A percentile compares a stretch with the other conserved stretches of the same genome.
Conservation (phyloP, 352 stramenopile species). For the Phytophthora parvispora region DNA sequence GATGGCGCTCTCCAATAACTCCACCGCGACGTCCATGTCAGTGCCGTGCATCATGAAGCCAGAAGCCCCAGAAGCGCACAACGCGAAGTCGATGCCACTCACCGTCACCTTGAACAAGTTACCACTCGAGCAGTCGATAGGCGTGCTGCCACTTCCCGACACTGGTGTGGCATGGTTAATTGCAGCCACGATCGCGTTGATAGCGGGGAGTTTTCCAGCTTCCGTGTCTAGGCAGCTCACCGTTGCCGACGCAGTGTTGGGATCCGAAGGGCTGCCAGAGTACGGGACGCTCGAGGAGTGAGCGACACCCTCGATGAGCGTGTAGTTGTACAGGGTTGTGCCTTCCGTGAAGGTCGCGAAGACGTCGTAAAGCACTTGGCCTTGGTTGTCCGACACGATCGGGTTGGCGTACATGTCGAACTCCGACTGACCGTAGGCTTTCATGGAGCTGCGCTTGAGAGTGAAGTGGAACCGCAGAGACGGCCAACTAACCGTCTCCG, state of each 20-base stretch:
- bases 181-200: slow-evolving; percentile 11
- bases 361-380: slow-evolving; percentile 4
- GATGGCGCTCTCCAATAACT: slow-evolving; percentile 2
- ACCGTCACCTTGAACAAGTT: slow-evolving; percentile 5
- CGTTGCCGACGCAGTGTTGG: not conserved
- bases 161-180: slow-evolving; percentile 5
- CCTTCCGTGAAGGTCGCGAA: slow-evolving; percentile 8
- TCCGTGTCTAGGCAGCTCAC: slow-evolving; percentile 7
- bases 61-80: slow-evolving; percentile 2
- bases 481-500: not conserved
- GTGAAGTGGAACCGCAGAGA: slow-evolving; percentile 26
- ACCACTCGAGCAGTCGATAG: slow-evolving; percentile 1
- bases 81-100: slow-evolving; percentile 11
- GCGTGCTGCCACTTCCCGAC: not conserved
- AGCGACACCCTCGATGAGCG: not conserved
- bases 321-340: slow-evolving; percentile 2
- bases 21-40: slow-evolving; percentile 5
- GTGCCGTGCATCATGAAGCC: slow-evolving; percentile 7
- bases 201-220: not conserved
- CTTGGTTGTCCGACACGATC: slow-evolving; percentile 13
- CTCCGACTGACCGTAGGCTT: slow-evolving; percentile 36
- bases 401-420: slow-evolving; percentile 47
- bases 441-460: slow-evolving; percentile 39
- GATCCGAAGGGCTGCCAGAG: not conserved
- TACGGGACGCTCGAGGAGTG: not conserved